Percentiles rank a stretch among this genome's conserved stretches.
Conservation (phyloP, 83 land plant genomes). For the Picea abies region DNA sequence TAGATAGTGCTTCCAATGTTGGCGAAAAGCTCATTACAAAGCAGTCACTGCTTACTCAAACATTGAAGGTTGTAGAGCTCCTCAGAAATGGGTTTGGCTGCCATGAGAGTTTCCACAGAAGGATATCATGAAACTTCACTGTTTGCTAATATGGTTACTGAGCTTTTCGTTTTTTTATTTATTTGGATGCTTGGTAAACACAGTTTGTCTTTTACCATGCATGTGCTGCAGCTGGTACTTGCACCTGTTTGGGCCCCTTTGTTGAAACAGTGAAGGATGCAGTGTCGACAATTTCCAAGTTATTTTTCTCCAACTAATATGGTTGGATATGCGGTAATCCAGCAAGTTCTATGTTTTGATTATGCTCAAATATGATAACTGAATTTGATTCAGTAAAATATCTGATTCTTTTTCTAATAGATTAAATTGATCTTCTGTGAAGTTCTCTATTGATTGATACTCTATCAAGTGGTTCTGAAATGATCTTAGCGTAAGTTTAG, state of each 20-base stretch:
- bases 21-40: not conserved
- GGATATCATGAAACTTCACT: not conserved
- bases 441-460: too few relatives aligned
- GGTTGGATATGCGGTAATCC: not conserved
- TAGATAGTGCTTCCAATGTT: not conserved
- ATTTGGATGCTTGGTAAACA: not conserved
- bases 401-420: too few relatives aligned
- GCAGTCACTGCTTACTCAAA: not conserved
- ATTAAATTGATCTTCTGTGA: too few relatives aligned
- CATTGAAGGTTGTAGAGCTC: not conserved
- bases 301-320: conserved; percentile 1
- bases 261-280: not conserved
- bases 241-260: not conserved
- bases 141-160: not conserved
- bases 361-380: not conserved
- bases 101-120: not conserved
- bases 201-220: not conserved
- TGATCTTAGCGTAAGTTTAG: too few relatives aligned
- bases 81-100: not conserved
- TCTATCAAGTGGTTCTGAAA: too few relatives aligned
- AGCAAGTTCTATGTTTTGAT: conserved; percentile 13
- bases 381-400: too few relatives aligned
- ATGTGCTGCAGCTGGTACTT: not conserved
- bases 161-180: not conserved
- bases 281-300: not conserved